Evolutionary conservation across 331 rosid genomes (phyloP).

Genomic region (Acacia pycnantha): DNA sequence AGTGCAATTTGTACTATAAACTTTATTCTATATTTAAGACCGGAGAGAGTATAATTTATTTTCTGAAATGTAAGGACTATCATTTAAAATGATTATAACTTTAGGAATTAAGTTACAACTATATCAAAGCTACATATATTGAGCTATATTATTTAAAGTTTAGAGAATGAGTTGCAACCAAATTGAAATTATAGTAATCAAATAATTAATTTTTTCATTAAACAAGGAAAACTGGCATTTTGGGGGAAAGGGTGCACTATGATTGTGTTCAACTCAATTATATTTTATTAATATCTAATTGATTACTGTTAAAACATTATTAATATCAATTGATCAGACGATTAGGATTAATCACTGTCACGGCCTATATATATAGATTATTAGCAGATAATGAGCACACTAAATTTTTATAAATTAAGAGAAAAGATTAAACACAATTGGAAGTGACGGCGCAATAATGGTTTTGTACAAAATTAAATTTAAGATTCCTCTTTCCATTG

Average conservation of each 20-base stretch:
- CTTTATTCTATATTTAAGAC: too few species aligned
- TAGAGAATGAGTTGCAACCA: too few species aligned
- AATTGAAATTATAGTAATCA: too few species aligned
- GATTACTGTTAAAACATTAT: too few species aligned
- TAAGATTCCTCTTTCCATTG: background rate
- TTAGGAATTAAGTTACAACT: background rate
- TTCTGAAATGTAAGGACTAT: background rate
- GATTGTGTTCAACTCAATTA: background rate
- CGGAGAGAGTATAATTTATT: background rate
- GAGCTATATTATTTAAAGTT: too few species aligned
- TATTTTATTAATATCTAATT: background rate
- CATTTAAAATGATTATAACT: too few species aligned
- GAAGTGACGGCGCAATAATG: slow-evolving; percentile 27
- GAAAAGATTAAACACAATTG: background rate
- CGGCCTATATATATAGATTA: background rate
- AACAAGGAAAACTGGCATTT: background rate
- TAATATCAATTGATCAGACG: background rate
- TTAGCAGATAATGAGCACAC: background rate
- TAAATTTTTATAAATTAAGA: background rate
- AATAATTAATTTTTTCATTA: background rate
- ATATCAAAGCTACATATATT: too few species aligned
- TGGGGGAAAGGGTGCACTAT: background rate
- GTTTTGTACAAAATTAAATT: background rate
- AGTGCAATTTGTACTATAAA: too few species aligned
- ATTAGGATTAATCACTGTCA: background rate